Evolutionary conservation across 805 yeast species (phyloP), one percentile per base, ranked within the genome.

Genomic region (Metschnikowia peoriensis): DNA sequence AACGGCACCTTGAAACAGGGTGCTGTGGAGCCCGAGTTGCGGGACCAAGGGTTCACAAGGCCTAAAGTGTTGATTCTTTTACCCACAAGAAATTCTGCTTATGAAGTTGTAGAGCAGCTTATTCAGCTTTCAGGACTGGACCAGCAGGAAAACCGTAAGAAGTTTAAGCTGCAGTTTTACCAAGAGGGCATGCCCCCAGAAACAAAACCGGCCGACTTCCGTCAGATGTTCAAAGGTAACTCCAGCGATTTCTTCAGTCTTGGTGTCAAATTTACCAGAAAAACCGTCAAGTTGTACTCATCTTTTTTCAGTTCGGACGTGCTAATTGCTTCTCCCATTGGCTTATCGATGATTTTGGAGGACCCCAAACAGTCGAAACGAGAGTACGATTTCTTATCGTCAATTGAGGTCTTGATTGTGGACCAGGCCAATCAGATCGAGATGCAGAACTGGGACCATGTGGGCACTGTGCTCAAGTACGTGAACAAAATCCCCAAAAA

Each of bases 1-100:
- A 66, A 49, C 67, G 77, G 50, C 64, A 72, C 52, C 9, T 72
- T 73, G 28, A 81, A 77, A 47, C 40, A 40, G 7, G 58, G 54
- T 35, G 49, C 54, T 28, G 64, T 66, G 59, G 84, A 80, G 54
- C 81, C 81, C 11, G 96, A 89, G 61, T 77, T 79, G 57, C 74
- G 96, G 51, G 99, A 94, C 66, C 98, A 94, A 68, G 98, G 99
- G 29, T 94, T 90, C 66, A 92, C 97, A 0, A 79, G 98, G 56
- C 96, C 99, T 0, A 92, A 91, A 63, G 91, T 87, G 1, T 71
- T 94, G 51, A 82, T 93, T 6, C 69, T 94, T 28, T 72, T 89
- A 40, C 98, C 99, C 11, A 89, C 97, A 0, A 80, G 97, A 63
- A 80, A 90, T 59, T 72, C 86, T 9, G 90, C 94, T 28, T 85